A percentile compares a stretch with the other conserved stretches of the same genome.
phyloP scores from a whole-genome alignment of 768 basidiomycete species.

The Cystobasidium ongulense region DNA sequence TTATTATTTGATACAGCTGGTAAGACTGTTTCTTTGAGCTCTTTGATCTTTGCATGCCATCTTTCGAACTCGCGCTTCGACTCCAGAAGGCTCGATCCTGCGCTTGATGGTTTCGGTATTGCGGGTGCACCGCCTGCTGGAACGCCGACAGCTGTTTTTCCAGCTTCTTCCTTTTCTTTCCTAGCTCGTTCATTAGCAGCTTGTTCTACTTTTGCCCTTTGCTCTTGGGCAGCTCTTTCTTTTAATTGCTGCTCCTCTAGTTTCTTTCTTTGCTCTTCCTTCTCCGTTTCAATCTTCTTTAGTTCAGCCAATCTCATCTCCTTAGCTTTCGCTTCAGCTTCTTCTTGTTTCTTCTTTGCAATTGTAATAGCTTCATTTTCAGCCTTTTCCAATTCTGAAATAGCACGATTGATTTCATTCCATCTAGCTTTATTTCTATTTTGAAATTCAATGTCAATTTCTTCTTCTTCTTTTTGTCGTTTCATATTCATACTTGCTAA shows the following conservation, averaged over 20 bases:
- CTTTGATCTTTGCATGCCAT: conserved; percentile 47
- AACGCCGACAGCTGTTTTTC: background rate
- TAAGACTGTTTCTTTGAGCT: conserved; percentile 60
- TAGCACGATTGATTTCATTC: conserved; percentile 6
- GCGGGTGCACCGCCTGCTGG: conserved; percentile 36
- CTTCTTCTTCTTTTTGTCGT: conserved; percentile 9
- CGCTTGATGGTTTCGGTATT: conserved; percentile 34
- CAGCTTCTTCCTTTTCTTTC: conserved; percentile 30
- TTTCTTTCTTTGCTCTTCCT: conserved; percentile 23
- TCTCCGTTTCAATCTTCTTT: conserved; percentile 5
- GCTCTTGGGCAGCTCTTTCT: conserved; percentile 11
- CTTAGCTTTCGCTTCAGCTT: background rate
- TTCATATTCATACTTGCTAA: background rate
- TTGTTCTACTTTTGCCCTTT: conserved; percentile 29
- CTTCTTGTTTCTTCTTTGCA: conserved; percentile 49
- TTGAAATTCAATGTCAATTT: conserved; percentile 2
- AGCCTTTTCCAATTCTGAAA: conserved; percentile 43
- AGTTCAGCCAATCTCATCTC: background rate
- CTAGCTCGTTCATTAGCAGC: conserved; percentile 18
- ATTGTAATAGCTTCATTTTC: conserved; percentile 55
- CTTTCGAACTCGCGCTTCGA: conserved; percentile 13
- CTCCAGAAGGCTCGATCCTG: background rate
- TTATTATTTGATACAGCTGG: conserved; percentile 57
- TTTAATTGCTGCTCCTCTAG: conserved; percentile 28
- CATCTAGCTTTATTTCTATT: conserved; percentile 7